Conservation (phyloP, 306 rosid species). For the Luffa acutangula region DNA sequence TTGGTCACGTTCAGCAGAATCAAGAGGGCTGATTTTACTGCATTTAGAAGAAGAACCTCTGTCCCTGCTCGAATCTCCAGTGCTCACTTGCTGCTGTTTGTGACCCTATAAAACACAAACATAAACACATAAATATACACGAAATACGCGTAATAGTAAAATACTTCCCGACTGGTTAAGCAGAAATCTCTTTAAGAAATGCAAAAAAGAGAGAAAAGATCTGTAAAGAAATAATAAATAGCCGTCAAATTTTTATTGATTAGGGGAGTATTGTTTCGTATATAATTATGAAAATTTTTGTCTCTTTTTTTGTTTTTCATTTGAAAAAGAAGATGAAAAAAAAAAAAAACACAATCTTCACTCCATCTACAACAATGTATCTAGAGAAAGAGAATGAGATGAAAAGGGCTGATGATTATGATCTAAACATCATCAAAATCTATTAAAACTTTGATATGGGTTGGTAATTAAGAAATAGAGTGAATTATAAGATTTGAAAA, state of each 20-base stretch:
- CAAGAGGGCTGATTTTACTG: constrained; percentile 33
- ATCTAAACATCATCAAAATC: not conserved
- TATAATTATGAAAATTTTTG: too few species aligned
- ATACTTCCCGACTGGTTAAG: too few species aligned
- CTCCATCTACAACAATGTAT: not conserved
- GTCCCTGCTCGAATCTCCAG: constrained; percentile 42
- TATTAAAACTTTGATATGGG: not conserved
- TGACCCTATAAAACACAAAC: constrained; percentile 13
- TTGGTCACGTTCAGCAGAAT: constrained; percentile 48
- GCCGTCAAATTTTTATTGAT: too few species aligned
- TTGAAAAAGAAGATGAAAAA: too few species aligned
- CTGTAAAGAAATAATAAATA: too few species aligned
- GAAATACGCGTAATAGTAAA: too few species aligned
- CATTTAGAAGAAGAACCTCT: constrained; percentile 60
- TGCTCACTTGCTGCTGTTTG: constrained; percentile 47
- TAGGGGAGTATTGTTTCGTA: too few species aligned
- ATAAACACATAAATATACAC: not conserved
- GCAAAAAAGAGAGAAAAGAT: too few species aligned
- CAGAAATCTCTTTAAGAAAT: too few species aligned
- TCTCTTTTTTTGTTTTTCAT: too few species aligned
- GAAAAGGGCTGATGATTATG: not conserved
- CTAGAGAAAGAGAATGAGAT: not conserved
- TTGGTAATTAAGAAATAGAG: not conserved
- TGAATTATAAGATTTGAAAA: not conserved
- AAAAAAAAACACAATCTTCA: too few species aligned